phyloP scores from a whole-genome alignment of 2,329 filamentous ascomycete genomes.

The Chaetomium sp. region DNA sequence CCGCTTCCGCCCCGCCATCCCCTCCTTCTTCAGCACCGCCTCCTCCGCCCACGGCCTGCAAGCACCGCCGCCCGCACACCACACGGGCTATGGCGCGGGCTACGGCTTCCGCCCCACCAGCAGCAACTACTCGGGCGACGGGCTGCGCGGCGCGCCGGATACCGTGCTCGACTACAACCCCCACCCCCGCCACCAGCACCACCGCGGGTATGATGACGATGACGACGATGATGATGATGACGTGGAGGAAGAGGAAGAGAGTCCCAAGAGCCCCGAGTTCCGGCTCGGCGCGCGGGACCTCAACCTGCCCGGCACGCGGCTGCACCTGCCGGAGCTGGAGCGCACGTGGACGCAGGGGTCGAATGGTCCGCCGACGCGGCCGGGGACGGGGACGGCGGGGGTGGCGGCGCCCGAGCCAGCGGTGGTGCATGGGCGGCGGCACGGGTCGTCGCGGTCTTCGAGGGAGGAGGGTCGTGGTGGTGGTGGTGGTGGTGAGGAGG shows the following conservation, averaged over 20 bases:
- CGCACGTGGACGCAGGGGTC: constrained; percentile 45
- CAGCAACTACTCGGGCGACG: constrained; percentile 37
- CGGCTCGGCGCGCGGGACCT: constrained; percentile 43
- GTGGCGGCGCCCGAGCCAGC: constrained; percentile 30
- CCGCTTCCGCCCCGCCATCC: constrained; percentile 39
- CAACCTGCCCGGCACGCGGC: constrained; percentile 46
- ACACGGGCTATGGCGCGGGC: neutral
- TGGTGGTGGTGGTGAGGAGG: constrained; percentile 16
- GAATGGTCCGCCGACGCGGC: constrained; percentile 38
- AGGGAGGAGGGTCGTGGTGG: constrained; percentile 4
- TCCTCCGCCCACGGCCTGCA: constrained; percentile 8
- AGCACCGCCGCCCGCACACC: too few species aligned
- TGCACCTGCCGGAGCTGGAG: constrained; percentile 47
- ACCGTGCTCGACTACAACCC: constrained; percentile 27
- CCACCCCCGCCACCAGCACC: neutral
- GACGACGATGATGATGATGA: too few species aligned
- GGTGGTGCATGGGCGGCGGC: constrained; percentile 15
- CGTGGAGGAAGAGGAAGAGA: neutral
- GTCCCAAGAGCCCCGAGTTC: constrained; percentile 41
- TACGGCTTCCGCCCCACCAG: constrained; percentile 32
- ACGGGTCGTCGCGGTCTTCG: constrained; percentile 9
- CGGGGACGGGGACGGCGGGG: constrained; percentile 27
- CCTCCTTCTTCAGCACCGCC: constrained; percentile 36
- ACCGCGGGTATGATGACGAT: neutral
- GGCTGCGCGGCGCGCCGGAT: constrained; percentile 27